Base-by-base conservation (phyloP, 768 basidiomycete genomes). In the Suillus discolor region DNA sequence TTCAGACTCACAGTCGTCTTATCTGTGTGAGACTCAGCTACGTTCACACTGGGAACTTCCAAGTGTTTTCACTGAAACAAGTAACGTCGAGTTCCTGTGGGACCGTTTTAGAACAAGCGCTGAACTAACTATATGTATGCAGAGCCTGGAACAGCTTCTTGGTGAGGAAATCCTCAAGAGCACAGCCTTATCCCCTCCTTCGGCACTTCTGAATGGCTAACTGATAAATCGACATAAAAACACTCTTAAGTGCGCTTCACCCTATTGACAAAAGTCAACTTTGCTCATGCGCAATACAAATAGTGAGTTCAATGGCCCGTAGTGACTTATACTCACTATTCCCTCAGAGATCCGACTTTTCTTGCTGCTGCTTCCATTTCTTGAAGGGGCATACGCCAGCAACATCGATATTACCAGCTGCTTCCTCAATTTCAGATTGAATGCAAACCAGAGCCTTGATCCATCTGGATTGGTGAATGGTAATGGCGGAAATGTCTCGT, bases 341-440 rank as follows among this genome's bases (percentile, higher is more conserved):
- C 25, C 20, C 18, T 28, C 11, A 60, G 59, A 7, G 39, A 42
- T 60, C 18, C 57, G 18, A 41, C 41, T 60, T 6, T 60, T 28
- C 41, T 12, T 42, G 4, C 23, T 59, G 18, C 25, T 60, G 18
- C 25, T 60, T 18, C 18, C 18, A 25, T 42, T 38, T 28, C 18
- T 60, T 12, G 6, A 20, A 42, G 59, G 59, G 12, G 28, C 25
- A 1, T 20, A 60, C 28, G 41, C 57, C 39, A 60, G 39, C 28
- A 18, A 53, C 12, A 54, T 20, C 0, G 60, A 73, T 31, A 54
- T 71, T 57, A 8, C 60, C 2, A 62, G 65, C n/a, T 73, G 73
- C 28, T 63, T 76, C 0, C 0, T 0, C 23, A 12, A 63, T 6
- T 54, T 69, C 15, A 54, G 67, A 65, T 0, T 39, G 65, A 16